phyloP scores from a whole-genome alignment of 2,329 filamentous ascomycete genomes.

The Volutella citrinella region DNA sequence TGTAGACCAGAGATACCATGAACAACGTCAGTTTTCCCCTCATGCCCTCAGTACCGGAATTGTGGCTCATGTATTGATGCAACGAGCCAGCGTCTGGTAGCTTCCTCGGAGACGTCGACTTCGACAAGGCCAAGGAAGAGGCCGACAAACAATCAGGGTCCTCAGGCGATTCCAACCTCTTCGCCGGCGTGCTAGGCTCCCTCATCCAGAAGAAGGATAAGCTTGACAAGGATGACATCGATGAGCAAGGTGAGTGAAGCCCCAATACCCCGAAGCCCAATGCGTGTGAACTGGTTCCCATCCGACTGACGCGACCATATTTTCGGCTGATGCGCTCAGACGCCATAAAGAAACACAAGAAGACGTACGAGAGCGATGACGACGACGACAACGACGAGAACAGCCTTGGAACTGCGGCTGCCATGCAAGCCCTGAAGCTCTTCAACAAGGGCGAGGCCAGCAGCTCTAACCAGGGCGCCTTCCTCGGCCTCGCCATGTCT shows the following conservation, averaged over 20 bases:
- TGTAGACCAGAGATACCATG: slow-evolving; percentile 15
- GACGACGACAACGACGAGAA: slow-evolving; percentile 45
- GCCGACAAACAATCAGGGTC: slow-evolving; percentile 45
- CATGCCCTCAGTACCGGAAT: slow-evolving; percentile 27
- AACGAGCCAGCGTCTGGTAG: slow-evolving; percentile 27
- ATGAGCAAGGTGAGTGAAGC: slow-evolving; percentile 46
- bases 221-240: slow-evolving; percentile 45
- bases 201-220: slow-evolving; percentile 49
- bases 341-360: slow-evolving; percentile 71
- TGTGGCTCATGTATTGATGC: background rate
- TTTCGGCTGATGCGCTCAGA: too few species aligned
- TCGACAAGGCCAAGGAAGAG: slow-evolving; percentile 45
- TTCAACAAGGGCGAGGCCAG: slow-evolving; percentile 59
- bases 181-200: slow-evolving; percentile 45
- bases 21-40: too few species aligned
- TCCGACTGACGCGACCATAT: too few species aligned
- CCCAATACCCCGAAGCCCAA: too few species aligned
- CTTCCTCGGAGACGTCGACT: slow-evolving; percentile 46
- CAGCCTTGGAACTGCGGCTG: slow-evolving; percentile 68
- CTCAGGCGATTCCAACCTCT: slow-evolving; percentile 46
- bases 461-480: slow-evolving; percentile 67
- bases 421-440: slow-evolving; percentile 77
- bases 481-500: slow-evolving; percentile 82
- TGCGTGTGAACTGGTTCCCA: too few species aligned
- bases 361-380: slow-evolving; percentile 60